Conservation (phyloP, 305 asterid genomes). For the Fraxinus latifolia region DNA sequence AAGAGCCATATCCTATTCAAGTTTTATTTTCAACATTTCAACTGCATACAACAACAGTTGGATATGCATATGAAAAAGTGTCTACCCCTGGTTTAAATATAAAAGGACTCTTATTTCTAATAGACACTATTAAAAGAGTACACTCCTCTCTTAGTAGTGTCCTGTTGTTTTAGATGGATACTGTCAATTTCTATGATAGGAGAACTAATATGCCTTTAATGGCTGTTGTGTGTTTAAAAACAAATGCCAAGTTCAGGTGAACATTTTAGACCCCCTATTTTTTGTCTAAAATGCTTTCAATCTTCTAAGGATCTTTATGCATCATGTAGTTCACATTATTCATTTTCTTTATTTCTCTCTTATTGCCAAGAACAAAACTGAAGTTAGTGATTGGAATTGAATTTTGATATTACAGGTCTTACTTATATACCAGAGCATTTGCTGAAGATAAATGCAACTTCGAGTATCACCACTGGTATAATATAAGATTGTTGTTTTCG, state of each 20-base stretch:
- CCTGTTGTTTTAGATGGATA: background rate
- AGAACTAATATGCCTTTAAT: background rate
- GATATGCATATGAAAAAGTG: background rate
- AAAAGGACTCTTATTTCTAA: background rate
- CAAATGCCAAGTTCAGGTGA: background rate
- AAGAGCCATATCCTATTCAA: background rate
- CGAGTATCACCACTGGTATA: conserved; percentile 71
- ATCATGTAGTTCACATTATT: background rate
- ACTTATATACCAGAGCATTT: conserved; percentile 82
- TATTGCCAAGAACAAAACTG: conserved; percentile 1
- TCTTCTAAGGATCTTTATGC: background rate
- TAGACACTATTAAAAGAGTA: background rate
- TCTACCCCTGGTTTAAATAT: background rate
- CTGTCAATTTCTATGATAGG: background rate
- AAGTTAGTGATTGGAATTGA: conserved; percentile 9
- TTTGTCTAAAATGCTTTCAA: background rate
- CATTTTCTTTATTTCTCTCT: background rate
- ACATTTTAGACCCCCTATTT: background rate
- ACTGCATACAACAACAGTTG: background rate
- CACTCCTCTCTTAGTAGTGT: background rate
- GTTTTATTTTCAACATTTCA: conserved; percentile 1
- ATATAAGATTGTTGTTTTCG: conserved; percentile 32
- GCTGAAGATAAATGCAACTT: conserved; percentile 84
- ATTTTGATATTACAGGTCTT: conserved; percentile 48
- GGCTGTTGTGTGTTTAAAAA: background rate